Conservation (phyloP, 1,139 yeast genomes). For the Nakaseomyces delphensis region DNA sequence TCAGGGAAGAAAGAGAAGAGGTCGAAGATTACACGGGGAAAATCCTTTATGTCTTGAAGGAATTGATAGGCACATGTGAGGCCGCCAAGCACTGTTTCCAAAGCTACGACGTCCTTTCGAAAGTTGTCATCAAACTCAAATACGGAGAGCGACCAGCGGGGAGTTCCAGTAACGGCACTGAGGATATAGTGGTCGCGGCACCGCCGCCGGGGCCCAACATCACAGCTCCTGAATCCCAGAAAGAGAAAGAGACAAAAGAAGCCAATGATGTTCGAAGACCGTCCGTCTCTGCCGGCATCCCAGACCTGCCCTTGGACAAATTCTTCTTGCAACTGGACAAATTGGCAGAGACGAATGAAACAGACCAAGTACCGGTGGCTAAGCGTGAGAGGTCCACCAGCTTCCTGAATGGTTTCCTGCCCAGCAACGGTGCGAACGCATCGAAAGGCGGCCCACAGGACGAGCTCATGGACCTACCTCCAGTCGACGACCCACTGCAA, state of each 20-base stretch:
- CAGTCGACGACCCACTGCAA: neutral
- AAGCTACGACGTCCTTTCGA: constrained; percentile 60
- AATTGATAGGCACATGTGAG: constrained; percentile 62
- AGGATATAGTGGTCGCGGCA: too few relatives aligned
- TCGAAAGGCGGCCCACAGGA: too few relatives aligned
- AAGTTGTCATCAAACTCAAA: constrained; percentile 59
- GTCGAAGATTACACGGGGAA: constrained; percentile 49
- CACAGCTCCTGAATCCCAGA: too few relatives aligned
- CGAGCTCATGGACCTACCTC: constrained; percentile 2
- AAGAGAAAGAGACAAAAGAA: neutral
- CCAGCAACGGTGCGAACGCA: neutral
- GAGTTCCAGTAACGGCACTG: too few relatives aligned
- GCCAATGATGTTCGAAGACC: constrained; percentile 7
- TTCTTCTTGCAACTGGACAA: constrained; percentile 20
- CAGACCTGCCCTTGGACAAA: constrained; percentile 18
- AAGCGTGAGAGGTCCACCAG: neutral
- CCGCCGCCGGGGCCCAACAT: too few relatives aligned
- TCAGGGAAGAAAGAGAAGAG: constrained; percentile 40
- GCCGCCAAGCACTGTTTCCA: constrained; percentile 69
- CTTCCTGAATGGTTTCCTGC: neutral
- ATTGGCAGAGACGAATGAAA: constrained; percentile 2
- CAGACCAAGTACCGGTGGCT: neutral
- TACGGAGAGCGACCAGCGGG: constrained; percentile 26
- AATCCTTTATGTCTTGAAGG: constrained; percentile 52
- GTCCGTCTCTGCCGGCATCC: constrained; percentile 6